Evolutionary conservation across 2,329 filamentous ascomycete genomes (phyloP), one percentile per base, ranked within the genome.

Genomic region (Sclerotinia sclerotiorum): DNA sequence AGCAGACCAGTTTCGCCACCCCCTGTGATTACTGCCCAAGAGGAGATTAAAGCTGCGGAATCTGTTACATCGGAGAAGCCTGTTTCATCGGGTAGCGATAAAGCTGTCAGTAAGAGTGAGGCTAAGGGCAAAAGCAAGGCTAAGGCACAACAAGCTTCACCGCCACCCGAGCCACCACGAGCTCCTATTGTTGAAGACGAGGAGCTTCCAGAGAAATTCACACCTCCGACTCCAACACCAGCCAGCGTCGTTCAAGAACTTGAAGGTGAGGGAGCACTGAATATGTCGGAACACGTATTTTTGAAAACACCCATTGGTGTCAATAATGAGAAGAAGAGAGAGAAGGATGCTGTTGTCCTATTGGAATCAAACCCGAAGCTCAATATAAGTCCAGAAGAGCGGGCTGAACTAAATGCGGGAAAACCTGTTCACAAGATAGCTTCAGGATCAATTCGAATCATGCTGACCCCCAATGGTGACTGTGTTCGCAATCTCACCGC

Each of bases 381-480:
- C 15, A 81, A 83, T 32, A 81, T 87, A 49, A 82, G 79, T 1
- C 81, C 83, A 55, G 82, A 87, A 57, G 87, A 90, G 70, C 83
- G 87, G 42, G 80, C 82, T 19, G 77, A 81, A 3, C 81, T 90
- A 8, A 80, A 83, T n/a, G 80, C 82, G 2, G 87, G 87, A 60
- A 82, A 83, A 70, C 81, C 86, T 15, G 85, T 90, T 11, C 85
- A 84, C 69, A 90, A 89, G 77, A 79, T 88, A 51, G 81, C 87
- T 2, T 88, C 90, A 70, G 88, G 87, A 67, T 84, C 69, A 77
- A 70, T 85, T 77, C 84, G 89, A 35, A 87, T 91, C 71, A 84
- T 94, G 72, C 86, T 94, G 65, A 93, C 91, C 0, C 90, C 91
- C 0, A 88, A 90, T 70, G 91, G 91, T 15, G 88, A 92, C 71